Percentiles rank a stretch among this genome's conserved stretches.
These are phyloP conservation scores for Kurtzmaniella quercitrusa DNA, from an alignment of 1,139 yeast species.

Conservation along the genomic window DNA sequence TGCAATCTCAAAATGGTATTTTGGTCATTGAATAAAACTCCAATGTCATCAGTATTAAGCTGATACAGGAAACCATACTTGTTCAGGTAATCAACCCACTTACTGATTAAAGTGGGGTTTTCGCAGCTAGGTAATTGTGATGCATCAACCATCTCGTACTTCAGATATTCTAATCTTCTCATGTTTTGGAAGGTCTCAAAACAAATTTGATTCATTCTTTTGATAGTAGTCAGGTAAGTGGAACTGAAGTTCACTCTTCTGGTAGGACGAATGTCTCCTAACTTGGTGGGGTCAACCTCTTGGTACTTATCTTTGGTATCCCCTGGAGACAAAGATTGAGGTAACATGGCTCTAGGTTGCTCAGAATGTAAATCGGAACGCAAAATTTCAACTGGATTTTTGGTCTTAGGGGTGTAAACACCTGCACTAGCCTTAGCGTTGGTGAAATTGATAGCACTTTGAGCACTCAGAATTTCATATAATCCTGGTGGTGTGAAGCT, in stretches of 20 bases:
- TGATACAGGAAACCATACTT: slow-evolving; percentile 95
- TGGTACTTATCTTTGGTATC: slow-evolving; percentile 85
- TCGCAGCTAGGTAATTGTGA: slow-evolving; percentile 45
- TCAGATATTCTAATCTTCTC: slow-evolving; percentile 35
- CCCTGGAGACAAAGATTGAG: slow-evolving; percentile 88
- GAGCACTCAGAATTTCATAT: slow-evolving; percentile 50
- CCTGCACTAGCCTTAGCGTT: slow-evolving; percentile 65
- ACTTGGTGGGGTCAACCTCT: slow-evolving; percentile 51
- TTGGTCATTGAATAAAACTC: slow-evolving; percentile 85
- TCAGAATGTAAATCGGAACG: slow-evolving; percentile 69
- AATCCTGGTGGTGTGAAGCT: slow-evolving; percentile 56
- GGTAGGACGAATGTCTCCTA: slow-evolving; percentile 27
- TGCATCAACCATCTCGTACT: slow-evolving; percentile 30
- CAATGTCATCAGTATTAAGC: slow-evolving; percentile 83
- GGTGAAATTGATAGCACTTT: slow-evolving; percentile 68
- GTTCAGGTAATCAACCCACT: slow-evolving; percentile 98
- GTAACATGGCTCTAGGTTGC: slow-evolving; percentile 67
- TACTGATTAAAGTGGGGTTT: slow-evolving; percentile 74
- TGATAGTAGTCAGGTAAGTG: slow-evolving; percentile 36
- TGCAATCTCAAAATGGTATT: slow-evolving; percentile 72
- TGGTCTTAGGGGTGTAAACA: slow-evolving; percentile 49
- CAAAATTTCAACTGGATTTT: slow-evolving; percentile 66
- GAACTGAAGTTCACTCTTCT: slow-evolving; percentile 42
- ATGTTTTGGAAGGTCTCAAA: slow-evolving; percentile 41
- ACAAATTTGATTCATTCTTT: slow-evolving; percentile 35